These are phyloP conservation scores for Trametes maxima DNA, from an alignment of 768 basidiomycete species.

Conservation along the genomic window DNA sequence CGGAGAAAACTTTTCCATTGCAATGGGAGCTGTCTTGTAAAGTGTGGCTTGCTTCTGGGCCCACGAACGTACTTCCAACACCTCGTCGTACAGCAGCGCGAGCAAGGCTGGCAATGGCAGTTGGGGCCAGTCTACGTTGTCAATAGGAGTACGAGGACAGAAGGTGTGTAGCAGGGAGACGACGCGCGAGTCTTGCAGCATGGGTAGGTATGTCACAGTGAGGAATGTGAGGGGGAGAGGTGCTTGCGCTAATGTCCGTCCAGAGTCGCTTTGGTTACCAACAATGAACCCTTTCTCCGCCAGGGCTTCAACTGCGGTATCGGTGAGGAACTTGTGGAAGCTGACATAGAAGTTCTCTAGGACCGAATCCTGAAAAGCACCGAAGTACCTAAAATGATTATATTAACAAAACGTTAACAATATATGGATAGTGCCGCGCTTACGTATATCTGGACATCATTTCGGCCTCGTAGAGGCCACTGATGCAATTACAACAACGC, in stretches of 20 bases:
- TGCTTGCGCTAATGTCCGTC: constrained; percentile 40
- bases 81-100: constrained; percentile 55
- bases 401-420: background rate
- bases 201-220: constrained; percentile 59
- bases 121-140: constrained; percentile 53
- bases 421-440: constrained; percentile 36
- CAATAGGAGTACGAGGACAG: constrained; percentile 40
- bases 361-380: constrained; percentile 55
- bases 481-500: constrained; percentile 71
- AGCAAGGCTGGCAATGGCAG: constrained; percentile 64
- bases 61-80: constrained; percentile 57
- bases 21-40: constrained; percentile 46
- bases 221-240: constrained; percentile 61
- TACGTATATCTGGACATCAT: constrained; percentile 68
- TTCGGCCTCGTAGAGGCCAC: constrained; percentile 66
- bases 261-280: background rate
- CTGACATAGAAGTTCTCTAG: constrained; percentile 59
- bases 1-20: constrained; percentile 47
- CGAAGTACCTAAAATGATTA: constrained; percentile 62
- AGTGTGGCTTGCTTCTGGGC: constrained; percentile 48
- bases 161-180: constrained; percentile 42
- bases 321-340: constrained; percentile 70
- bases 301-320: constrained; percentile 52
- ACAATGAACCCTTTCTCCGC: constrained; percentile 27
- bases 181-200: constrained; percentile 56